These are phyloP conservation scores for Claviceps sp. DNA, from an alignment of 2,329 filamentous ascomycete species.

Conservation along the genomic window DNA sequence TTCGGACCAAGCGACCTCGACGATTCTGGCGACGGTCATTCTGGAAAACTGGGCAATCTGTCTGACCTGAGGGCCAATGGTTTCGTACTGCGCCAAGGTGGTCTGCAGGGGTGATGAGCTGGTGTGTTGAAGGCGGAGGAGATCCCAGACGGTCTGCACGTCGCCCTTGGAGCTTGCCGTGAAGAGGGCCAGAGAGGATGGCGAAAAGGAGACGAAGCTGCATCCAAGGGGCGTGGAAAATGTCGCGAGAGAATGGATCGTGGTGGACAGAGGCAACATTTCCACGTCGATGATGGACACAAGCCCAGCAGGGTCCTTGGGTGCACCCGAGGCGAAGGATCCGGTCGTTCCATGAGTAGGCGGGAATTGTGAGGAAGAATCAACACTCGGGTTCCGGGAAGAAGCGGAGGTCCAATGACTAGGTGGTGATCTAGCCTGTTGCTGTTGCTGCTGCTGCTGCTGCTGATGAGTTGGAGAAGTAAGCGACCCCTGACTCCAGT, in stretches of 20 bases:
- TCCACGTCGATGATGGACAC: conserved; percentile 65
- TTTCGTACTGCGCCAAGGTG: conserved; percentile 28
- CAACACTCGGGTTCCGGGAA: background rate
- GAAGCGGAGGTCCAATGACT: conserved; percentile 33
- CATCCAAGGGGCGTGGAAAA: conserved; percentile 62
- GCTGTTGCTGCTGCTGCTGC: background rate
- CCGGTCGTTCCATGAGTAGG: conserved; percentile 50
- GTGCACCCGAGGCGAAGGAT: conserved; percentile 38
- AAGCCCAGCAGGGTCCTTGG: conserved; percentile 51
- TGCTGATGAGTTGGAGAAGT: conserved; percentile 21
- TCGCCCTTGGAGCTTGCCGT: conserved; percentile 77
- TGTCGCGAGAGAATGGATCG: conserved; percentile 52
- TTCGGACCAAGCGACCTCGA: conserved; percentile 79
- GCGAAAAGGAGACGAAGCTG: conserved; percentile 69
- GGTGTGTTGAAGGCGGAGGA: conserved; percentile 52
- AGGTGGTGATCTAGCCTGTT: conserved; percentile 28
- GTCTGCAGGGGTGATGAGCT: conserved; percentile 47
- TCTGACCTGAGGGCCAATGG: conserved; percentile 49
- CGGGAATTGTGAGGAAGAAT: conserved; percentile 41
- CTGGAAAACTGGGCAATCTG: conserved; percentile 82
- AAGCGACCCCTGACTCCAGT: conserved; percentile 50
- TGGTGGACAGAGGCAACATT: conserved; percentile 36
- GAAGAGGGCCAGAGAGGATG: conserved; percentile 59
- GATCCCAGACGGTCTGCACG: conserved; percentile 68
- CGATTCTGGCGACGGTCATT: conserved; percentile 80